Conservation (phyloP, 2,329 filamentous ascomycete genomes). For the Xylariaceae sp. region DNA sequence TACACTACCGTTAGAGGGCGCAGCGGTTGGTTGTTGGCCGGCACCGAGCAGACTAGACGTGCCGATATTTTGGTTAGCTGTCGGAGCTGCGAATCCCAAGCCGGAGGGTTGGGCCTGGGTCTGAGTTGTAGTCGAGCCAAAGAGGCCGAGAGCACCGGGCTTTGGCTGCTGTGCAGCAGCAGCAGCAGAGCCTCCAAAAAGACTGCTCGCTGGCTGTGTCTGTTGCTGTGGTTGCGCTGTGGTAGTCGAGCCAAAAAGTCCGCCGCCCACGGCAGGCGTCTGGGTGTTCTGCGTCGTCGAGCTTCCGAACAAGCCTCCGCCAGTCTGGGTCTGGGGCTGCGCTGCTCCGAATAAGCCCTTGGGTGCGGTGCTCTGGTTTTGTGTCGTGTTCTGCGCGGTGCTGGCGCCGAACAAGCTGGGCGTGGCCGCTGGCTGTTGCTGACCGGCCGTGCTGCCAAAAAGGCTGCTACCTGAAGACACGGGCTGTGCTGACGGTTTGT, state of each 20-base stretch:
- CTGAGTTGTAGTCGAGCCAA: slow-evolving; percentile 12
- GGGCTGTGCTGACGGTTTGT: neutral
- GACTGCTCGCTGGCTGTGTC: slow-evolving; percentile 6
- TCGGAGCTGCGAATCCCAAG: slow-evolving; percentile 14
- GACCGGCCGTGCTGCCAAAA: slow-evolving; percentile 1
- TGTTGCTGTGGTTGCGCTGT: slow-evolving; percentile 4
- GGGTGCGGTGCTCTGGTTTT: neutral
- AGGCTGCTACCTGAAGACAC: neutral
- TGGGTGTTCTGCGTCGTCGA: slow-evolving; percentile 5
- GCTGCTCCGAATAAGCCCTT: slow-evolving; percentile 5
- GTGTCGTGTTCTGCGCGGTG: neutral
- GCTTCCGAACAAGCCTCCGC: slow-evolving; percentile 9
- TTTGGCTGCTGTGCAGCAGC: neutral
- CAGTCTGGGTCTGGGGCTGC: slow-evolving; percentile 3
- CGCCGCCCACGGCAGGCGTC: neutral
- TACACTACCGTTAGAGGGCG: slow-evolving; percentile 24
- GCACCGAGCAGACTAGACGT: slow-evolving; percentile 21
- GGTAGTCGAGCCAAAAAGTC: neutral
- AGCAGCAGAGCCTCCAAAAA: slow-evolving; percentile 10
- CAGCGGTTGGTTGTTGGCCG: slow-evolving; percentile 21
- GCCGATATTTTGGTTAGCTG: slow-evolving; percentile 16
- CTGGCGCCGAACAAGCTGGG: slow-evolving; percentile 5
- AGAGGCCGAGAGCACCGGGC: slow-evolving; percentile 5
- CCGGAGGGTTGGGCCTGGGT: slow-evolving; percentile 11
- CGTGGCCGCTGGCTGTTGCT: neutral